Evolutionary conservation across 257 asterid genomes (phyloP).

Genomic region (Petunia axillaris): DNA sequence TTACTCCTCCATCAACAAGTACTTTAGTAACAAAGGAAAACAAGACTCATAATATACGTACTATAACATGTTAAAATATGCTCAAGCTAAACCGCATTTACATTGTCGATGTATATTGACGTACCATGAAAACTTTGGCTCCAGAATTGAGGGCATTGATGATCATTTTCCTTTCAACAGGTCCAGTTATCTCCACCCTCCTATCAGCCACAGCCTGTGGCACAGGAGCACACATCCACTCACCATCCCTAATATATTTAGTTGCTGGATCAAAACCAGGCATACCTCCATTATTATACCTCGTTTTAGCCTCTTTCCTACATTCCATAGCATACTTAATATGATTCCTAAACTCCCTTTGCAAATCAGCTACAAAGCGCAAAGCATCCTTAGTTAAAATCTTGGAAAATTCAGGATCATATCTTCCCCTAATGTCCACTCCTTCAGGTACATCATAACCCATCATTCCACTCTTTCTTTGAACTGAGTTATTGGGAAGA

Average conservation of each 20-base stretch:
- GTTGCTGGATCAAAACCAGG: constrained; percentile 92
- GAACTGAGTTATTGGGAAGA: constrained; percentile 32
- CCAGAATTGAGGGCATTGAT: constrained; percentile 97
- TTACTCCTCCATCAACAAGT: too few species aligned
- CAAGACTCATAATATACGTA: too few species aligned
- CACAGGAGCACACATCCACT: constrained; percentile 73
- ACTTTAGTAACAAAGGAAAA: too few species aligned
- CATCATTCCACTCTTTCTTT: constrained; percentile 30
- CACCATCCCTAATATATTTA: constrained; percentile 57
- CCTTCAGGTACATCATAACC: constrained; percentile 87
- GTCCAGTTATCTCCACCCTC: constrained; percentile 95
- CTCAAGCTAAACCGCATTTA: too few species aligned
- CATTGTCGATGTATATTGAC: neutral
- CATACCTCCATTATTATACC: constrained; percentile 63
- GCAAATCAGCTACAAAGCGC: constrained; percentile 65
- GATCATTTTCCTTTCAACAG: constrained; percentile 94
- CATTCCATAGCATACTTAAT: constrained; percentile 81
- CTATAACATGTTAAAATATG: too few species aligned
- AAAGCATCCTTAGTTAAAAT: constrained; percentile 72
- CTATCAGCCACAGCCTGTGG: constrained; percentile 88
- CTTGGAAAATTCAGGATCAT: constrained; percentile 63
- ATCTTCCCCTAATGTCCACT: constrained; percentile 78
- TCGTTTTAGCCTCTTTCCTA: constrained; percentile 63
- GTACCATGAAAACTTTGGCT: constrained; percentile 95
- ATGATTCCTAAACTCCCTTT: constrained; percentile 71